phyloP scores from a whole-genome alignment of 1,139 yeast genomes.

The Geotrichum klebahnii region DNA sequence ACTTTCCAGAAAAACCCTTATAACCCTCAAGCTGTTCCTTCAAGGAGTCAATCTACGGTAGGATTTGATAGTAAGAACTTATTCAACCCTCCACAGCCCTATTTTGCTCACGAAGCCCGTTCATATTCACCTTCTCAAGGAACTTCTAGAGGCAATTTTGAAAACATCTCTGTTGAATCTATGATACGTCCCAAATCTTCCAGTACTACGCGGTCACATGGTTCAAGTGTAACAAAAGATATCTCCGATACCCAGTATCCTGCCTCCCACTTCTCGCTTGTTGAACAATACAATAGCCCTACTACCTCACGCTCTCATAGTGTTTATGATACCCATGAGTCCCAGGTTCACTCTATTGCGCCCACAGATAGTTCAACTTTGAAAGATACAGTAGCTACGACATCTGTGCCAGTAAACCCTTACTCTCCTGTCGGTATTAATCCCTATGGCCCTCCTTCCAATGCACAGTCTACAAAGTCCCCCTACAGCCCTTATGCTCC shows the following conservation, averaged over 20 bases:
- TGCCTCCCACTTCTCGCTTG: not conserved
- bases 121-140: constrained; percentile 7
- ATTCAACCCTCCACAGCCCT: constrained; percentile 3
- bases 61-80: constrained; percentile 5
- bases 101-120: not conserved
- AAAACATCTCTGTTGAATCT: not conserved
- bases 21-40: constrained; percentile 7
- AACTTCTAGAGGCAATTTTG: constrained; percentile 1
- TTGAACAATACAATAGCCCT: too few relatives aligned
- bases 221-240: not conserved
- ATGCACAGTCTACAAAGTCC: too few relatives aligned
- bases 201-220: constrained; percentile 1
- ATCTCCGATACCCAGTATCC: constrained; percentile 5
- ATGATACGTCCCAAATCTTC: not conserved
- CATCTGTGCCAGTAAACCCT: not conserved
- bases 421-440: not conserved
- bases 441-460: too few relatives aligned
- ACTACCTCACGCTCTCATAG: not conserved
- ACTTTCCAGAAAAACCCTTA: constrained; percentile 5
- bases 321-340: constrained; percentile 5
- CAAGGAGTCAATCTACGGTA: constrained; percentile 20
- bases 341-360: too few relatives aligned
- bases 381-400: too few relatives aligned
- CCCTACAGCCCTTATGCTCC: too few relatives aligned
- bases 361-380: too few relatives aligned